Evolutionary conservation across 2,329 filamentous ascomycete species (phyloP), one percentile per base, ranked within the genome.

Genomic region (Fusarium marasasianum): DNA sequence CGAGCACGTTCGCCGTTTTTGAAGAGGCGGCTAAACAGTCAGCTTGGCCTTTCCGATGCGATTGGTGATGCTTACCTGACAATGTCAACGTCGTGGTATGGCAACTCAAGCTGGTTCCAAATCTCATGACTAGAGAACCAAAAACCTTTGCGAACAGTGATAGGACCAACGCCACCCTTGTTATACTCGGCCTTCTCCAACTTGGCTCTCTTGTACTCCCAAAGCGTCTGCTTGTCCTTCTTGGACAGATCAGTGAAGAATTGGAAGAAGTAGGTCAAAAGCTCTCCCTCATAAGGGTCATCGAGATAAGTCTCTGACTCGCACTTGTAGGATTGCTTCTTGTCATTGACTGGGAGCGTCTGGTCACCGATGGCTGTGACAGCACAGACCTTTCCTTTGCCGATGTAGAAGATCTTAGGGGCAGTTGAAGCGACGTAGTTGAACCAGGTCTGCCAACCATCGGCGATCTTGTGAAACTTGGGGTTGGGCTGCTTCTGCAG

Each of bases 231-330:
- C 58, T 81, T 83, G 8, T 84, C 82, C 1, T 76, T 61, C 22
- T 76, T 69, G 5, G 79, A 76, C 29, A 85, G 33, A 10, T 73
- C 73, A 7, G 78, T 78, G 41, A 84, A 84, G 65, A 85, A 82
- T 47, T 84, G 79, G 15, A 85, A 72, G 63, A 82, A 85, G 47
- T 81, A 84, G 0, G 82, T 82, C 41, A 85, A 80, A 1, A 85
- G 79, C 68, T 85, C 84, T 48, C 84, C 84, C 65, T 85, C 84
- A 50, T 84, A 85, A 3, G 84, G 84, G 57, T 85, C 84, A 48
- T 85, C 81, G 6, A 85, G 77, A 24, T 78, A 77, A 2, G 72
- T 74, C 10, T 64, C 73, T 40, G 77, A 79, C 67, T 85, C 82
- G 63, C 84, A 85, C 40, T 75, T 69, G 71, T 85, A 85, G 2